Percentiles rank a stretch among this genome's conserved stretches.
Evolutionary conservation across 306 rosid genomes (phyloP).

Genomic region (Amphicarpaea edgeworthii): DNA sequence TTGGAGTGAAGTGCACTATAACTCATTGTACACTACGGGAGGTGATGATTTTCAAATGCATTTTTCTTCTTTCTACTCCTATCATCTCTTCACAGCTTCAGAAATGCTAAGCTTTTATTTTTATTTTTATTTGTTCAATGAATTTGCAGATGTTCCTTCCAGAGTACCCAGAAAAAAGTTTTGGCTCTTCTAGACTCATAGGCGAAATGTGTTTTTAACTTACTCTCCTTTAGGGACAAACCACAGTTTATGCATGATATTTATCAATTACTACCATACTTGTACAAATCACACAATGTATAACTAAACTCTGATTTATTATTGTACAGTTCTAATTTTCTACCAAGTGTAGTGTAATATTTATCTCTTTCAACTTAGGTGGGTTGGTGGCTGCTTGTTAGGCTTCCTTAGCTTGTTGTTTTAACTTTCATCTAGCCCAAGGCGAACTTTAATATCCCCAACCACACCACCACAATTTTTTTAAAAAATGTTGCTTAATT

Average conservation of each 20-base stretch:
- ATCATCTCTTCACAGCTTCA: constrained; percentile 10
- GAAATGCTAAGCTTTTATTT: constrained; percentile 5
- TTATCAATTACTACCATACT: not conserved
- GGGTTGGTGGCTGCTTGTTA: too few relatives aligned
- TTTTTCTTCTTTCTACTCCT: not conserved
- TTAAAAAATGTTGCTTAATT: too few relatives aligned
- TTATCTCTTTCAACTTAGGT: not conserved
- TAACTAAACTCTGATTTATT: constrained; percentile 27
- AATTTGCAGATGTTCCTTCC: constrained; percentile 84
- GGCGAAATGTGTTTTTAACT: not conserved
- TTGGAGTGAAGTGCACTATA: constrained; percentile 99
- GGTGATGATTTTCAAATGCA: constrained; percentile 56
- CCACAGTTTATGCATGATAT: constrained; percentile 20
- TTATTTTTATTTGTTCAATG: constrained; percentile 24
- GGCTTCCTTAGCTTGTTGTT: too few relatives aligned
- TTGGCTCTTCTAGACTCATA: constrained; percentile 83
- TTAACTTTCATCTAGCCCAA: too few relatives aligned
- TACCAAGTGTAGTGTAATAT: constrained; percentile 21
- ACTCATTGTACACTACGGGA: constrained; percentile 76
- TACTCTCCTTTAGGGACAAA: constrained; percentile 18
- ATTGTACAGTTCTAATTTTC: constrained; percentile 38
- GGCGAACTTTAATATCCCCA: too few relatives aligned
- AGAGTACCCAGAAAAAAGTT: constrained; percentile 68
- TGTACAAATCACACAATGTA: constrained; percentile 38
- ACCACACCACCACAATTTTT: too few relatives aligned